Conservation (phyloP, 768 basidiomycete species). For the Thelephora ganbajun region DNA sequence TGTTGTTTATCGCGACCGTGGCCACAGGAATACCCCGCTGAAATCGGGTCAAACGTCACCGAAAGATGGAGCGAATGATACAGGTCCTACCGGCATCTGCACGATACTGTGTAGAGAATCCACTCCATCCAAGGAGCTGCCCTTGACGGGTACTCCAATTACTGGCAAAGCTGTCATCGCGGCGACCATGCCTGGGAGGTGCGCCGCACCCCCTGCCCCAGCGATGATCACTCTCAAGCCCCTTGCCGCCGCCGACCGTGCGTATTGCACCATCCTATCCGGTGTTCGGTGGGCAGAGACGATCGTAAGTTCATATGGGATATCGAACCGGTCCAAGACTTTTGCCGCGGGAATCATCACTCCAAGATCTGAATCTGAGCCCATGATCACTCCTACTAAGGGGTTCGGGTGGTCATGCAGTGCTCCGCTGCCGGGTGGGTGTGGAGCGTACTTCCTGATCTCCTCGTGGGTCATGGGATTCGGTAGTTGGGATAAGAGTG, state of each 20-base stretch:
- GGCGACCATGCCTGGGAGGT: constrained; percentile 97
- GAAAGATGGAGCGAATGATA: background rate
- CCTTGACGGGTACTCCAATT: constrained; percentile 94
- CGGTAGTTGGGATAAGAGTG: constrained; percentile 58
- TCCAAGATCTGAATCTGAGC: constrained; percentile 94
- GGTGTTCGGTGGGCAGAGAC: constrained; percentile 96
- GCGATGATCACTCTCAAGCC: constrained; percentile 75
- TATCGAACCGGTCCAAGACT: constrained; percentile 64
- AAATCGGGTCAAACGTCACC: constrained; percentile 4
- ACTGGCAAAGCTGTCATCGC: constrained; percentile 88
- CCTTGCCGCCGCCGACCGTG: constrained; percentile 52
- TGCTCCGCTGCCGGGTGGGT: constrained; percentile 25
- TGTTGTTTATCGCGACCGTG: constrained; percentile 93
- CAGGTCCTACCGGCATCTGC: constrained; percentile 84
- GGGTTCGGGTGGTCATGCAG: constrained; percentile 55
- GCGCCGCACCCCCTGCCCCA: constrained; percentile 97
- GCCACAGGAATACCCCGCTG: constrained; percentile 95
- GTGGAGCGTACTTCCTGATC: constrained; percentile 37
- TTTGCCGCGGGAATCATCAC: constrained; percentile 82
- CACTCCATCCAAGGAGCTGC: constrained; percentile 85
- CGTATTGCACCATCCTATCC: constrained; percentile 70
- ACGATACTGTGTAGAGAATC: constrained; percentile 97
- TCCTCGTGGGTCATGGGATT: constrained; percentile 27
- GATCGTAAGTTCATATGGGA: constrained; percentile 91
- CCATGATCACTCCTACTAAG: constrained; percentile 93